These are phyloP conservation scores for Aspergillus niger DNA, from an alignment of 2,329 filamentous ascomycete genomes.

Conservation along the genomic window DNA sequence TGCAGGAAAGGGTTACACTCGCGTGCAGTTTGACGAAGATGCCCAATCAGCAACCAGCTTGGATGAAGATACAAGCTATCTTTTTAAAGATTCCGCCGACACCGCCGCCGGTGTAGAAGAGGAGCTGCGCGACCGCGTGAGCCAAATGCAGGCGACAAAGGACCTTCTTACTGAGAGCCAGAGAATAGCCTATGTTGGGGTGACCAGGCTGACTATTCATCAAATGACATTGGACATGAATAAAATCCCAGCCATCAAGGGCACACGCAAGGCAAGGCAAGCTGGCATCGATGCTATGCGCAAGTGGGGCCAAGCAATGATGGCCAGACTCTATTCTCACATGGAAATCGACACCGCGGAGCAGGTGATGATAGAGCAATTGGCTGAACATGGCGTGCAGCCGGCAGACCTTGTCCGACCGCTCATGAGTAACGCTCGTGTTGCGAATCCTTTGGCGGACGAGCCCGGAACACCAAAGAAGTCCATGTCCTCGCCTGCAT, in stretches of 20 bases:
- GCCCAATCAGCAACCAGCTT: slow-evolving; percentile 90
- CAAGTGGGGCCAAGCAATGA: slow-evolving; percentile 99
- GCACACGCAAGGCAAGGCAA: slow-evolving; percentile 70
- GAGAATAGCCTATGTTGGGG: slow-evolving; percentile 90
- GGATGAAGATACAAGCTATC: slow-evolving; percentile 94
- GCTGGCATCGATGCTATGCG: slow-evolving; percentile 74
- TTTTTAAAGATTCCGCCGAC: slow-evolving; percentile 74
- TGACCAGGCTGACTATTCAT: slow-evolving; percentile 78
- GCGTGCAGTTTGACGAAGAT: slow-evolving; percentile 93
- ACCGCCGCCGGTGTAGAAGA: slow-evolving; percentile 68
- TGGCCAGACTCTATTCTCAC: slow-evolving; percentile 89
- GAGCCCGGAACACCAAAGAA: slow-evolving; percentile 35
- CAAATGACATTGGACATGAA: slow-evolving; percentile 73
- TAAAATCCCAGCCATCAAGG: slow-evolving; percentile 59
- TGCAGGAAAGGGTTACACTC: slow-evolving; percentile 91
- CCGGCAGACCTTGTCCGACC: slow-evolving; percentile 80
- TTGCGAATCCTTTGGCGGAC: slow-evolving; percentile 86
- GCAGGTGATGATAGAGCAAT: slow-evolving; percentile 98
- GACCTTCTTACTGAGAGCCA: slow-evolving; percentile 93
- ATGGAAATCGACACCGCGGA: slow-evolving; percentile 91
- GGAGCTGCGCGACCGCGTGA: slow-evolving; percentile 79
- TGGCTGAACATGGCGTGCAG: slow-evolving; percentile 87
- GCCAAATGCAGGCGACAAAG: slow-evolving; percentile 94
- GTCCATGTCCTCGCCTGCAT: slow-evolving; percentile 40
- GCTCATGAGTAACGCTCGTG: slow-evolving; percentile 86